phyloP scores from a whole-genome alignment of 257 asterid species.

The Nicotiana benthamiana region DNA sequence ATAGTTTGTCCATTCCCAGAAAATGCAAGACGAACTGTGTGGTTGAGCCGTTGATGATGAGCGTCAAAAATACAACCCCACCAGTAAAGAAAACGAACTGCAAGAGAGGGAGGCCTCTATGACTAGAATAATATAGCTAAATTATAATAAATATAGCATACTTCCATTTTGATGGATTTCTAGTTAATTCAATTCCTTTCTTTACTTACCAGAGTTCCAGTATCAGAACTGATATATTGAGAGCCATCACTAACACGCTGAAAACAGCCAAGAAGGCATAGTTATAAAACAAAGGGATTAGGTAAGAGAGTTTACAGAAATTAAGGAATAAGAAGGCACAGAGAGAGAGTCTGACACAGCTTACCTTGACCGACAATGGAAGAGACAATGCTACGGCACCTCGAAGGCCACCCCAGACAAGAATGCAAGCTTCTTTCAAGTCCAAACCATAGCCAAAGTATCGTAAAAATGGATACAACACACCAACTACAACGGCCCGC shows the following conservation, averaged over 20 bases:
- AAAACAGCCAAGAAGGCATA: conserved; percentile 21
- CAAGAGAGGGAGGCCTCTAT: conserved; percentile 14
- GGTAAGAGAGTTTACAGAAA: neutral
- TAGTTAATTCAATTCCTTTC: neutral
- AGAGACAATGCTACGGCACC: conserved; percentile 91
- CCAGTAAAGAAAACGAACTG: conserved; percentile 99
- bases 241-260: conserved; percentile 79
- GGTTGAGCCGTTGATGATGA: conserved; percentile 89
- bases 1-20: conserved; percentile 70
- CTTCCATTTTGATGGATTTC: neutral
- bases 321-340: neutral
- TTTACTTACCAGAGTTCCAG: conserved; percentile 77
- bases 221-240: conserved; percentile 53
- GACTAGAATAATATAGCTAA: neutral
- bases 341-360: conserved; percentile 11
- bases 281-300: conserved; percentile 10
- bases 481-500: conserved; percentile 60
- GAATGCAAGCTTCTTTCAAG: conserved; percentile 86
- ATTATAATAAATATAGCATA: neutral
- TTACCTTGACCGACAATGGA: conserved; percentile 74
- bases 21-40: conserved; percentile 68
- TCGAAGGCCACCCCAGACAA: conserved; percentile 94
- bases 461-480: conserved; percentile 65
- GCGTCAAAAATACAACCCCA: conserved; percentile 91
- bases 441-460: conserved; percentile 91